A percentile compares a stretch with the other conserved stretches of the same genome.
These are phyloP conservation scores for Bertia moriformis DNA, from an alignment of 2,329 filamentous ascomycete species.

Conservation along the genomic window DNA sequence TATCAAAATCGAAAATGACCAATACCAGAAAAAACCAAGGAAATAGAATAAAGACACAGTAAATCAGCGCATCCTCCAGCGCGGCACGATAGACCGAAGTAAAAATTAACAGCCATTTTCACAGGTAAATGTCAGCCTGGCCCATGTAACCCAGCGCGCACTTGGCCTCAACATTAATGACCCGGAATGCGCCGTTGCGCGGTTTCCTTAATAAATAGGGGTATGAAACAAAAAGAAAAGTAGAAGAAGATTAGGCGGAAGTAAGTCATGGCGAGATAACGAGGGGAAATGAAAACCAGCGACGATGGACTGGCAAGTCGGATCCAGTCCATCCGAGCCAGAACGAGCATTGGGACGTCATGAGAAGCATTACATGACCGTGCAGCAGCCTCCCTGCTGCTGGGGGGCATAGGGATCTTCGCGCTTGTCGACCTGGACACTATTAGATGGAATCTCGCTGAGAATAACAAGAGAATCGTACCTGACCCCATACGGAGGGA, in stretches of 20 bases:
- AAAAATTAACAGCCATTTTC: too few species aligned
- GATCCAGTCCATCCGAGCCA: too few species aligned
- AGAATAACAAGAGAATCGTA: constrained; percentile 21
- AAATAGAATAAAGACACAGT: background rate
- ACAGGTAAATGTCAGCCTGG: too few species aligned
- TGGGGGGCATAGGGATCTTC: constrained; percentile 98
- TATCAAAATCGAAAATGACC: background rate
- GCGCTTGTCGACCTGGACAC: constrained; percentile 42
- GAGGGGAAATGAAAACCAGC: background rate
- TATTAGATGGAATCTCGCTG: background rate
- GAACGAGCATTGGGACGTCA: background rate
- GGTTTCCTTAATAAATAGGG: too few species aligned
- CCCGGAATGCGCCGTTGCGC: too few species aligned
- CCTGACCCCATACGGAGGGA: constrained; percentile 85
- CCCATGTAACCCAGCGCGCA: too few species aligned
- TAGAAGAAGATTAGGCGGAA: background rate
- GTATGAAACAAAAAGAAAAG: background rate
- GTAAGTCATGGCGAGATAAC: too few species aligned
- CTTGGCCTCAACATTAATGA: too few species aligned
- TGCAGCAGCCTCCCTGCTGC: constrained; percentile 82
- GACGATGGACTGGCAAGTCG: too few species aligned
- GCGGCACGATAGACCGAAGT: background rate
- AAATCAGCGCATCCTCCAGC: background rate
- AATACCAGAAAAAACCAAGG: background rate
- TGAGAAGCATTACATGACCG: constrained; percentile 61